Evolutionary conservation across 306 rosid genomes (phyloP), one percentile per base, ranked within the genome.

Genomic region (Lotus japonicus): DNA sequence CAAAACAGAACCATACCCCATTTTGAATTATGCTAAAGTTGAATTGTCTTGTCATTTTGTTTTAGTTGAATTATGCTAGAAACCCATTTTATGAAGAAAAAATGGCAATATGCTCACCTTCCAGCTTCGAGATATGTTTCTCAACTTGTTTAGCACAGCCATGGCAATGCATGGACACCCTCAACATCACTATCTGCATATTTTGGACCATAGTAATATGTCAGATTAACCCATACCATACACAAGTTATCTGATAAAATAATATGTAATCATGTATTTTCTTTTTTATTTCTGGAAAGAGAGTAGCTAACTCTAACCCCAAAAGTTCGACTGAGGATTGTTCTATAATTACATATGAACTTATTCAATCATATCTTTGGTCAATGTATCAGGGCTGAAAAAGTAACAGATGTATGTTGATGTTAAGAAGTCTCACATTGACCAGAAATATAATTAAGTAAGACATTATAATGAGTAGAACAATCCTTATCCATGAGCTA

Each of bases 71-170:
- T 66, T 66, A 5, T 15, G 55, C 66, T 43, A 64, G 52, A 54
- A 15, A 58, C 16, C 57, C 50, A 16, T 70, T 73, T 58, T 42
- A 23, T n/a, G 53, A 52, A 46, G 39, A 8, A 45, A 58, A 33
- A 21, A 13, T 33, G 12, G 45, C 7, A 50, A 16, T 11, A 6
- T 45, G 2, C 58, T 73, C 43, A 88, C 99, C 99, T 70, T 94
- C 92, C 65, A 94, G 85, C 84, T 87, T 94, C 52, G 92, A 81
- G 68, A 94, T 82, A 66, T 76, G 95, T 58, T 90, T 94, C 92
- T 88, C 92, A 75, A 94, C 92, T 74, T 94, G 84, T 79, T 57
- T 90, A 35, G 95, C 97, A 80, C 99, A 94, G 58, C 95, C 99
- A 81, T 83, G 39, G 83, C 99, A 94, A 75, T 94, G 96, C 92